A percentile compares a stretch with the other conserved stretches of the same genome.
Conservation (phyloP, 139 green algal species). For the Prasinococcaceae sp. region DNA sequence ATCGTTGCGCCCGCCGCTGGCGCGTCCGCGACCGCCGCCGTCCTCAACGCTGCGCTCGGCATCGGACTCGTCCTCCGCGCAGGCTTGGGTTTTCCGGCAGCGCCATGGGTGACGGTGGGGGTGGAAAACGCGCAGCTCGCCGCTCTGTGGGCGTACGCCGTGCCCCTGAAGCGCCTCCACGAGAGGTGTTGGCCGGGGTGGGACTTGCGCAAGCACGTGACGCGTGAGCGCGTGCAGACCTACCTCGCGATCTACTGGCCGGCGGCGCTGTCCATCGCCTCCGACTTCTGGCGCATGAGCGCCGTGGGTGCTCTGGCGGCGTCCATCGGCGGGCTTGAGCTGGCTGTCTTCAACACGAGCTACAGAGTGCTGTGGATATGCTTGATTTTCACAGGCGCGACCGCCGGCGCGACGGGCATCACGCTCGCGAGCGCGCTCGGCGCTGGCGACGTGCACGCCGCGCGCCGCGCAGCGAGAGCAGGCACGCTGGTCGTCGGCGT, state of each 20-base stretch:
- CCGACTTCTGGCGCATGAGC: slow-evolving; percentile 6
- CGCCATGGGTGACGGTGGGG: background rate
- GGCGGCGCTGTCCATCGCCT: slow-evolving; percentile 1
- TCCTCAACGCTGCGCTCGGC: background rate
- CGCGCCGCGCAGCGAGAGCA: background rate
- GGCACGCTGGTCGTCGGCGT: background rate
- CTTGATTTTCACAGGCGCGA: slow-evolving; percentile 2
- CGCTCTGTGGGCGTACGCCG: background rate
- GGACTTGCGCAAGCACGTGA: slow-evolving; percentile 1
- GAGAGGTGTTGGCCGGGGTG: background rate
- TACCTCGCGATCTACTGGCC: slow-evolving; percentile 2
- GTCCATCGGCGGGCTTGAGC: background rate
- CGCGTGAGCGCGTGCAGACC: background rate
- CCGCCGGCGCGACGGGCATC: slow-evolving; percentile 1
- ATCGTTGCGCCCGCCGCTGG: background rate
- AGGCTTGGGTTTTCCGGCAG: background rate
- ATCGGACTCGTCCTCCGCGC: background rate
- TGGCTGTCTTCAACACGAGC: slow-evolving; percentile 10
- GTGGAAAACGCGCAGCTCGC: slow-evolving; percentile 1
- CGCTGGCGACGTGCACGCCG: background rate
- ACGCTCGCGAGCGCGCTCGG: background rate
- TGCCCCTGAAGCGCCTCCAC: background rate
- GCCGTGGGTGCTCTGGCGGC: slow-evolving; percentile 1
- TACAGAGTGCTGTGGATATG: slow-evolving; percentile 9
- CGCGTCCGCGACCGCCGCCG: background rate